These are phyloP conservation scores for Corymbia citriodora DNA, from an alignment of 441 rosid genomes.

Conservation along the genomic window DNA sequence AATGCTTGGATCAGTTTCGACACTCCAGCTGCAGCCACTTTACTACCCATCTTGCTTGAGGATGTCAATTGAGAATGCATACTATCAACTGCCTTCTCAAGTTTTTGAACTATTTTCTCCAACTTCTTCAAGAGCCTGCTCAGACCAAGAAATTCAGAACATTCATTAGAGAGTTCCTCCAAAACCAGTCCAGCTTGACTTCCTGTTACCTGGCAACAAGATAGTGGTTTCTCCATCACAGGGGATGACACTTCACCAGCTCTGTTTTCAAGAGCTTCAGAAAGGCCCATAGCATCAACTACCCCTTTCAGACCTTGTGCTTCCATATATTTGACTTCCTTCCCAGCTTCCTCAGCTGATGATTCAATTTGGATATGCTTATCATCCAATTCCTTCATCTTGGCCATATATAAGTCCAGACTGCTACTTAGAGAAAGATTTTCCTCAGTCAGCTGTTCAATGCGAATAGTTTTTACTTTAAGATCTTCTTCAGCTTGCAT, in stretches of 20 bases:
- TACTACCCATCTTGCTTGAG: conserved; percentile 33
- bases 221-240: conserved; percentile 10
- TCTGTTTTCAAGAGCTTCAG: conserved; percentile 11
- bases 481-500: conserved; percentile 40
- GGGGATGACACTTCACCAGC: conserved; percentile 16
- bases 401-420: conserved; percentile 34
- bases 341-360: conserved; percentile 20
- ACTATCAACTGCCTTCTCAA: conserved; percentile 58
- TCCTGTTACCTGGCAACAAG: conserved; percentile 7
- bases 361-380: conserved; percentile 19
- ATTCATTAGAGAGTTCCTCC: conserved; percentile 32
- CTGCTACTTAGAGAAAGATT: conserved; percentile 42
- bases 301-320: conserved; percentile 18
- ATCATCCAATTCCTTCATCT: conserved; percentile 29
- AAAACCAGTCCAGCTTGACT: conserved; percentile 11
- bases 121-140: conserved; percentile 56
- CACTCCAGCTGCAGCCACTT: conserved; percentile 44
- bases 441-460: conserved; percentile 55
- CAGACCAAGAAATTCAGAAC: conserved; percentile 37
- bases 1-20: conserved; percentile 89
- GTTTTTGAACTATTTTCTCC: conserved; percentile 43
- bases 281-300: conserved; percentile 21
- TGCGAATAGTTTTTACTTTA: conserved; percentile 32
- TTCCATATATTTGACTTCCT: conserved; percentile 18
- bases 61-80: conserved; percentile 32